These are phyloP conservation scores for Cyamopsis tetragonoloba DNA, from an alignment of 306 rosid genomes.

Conservation along the genomic window DNA sequence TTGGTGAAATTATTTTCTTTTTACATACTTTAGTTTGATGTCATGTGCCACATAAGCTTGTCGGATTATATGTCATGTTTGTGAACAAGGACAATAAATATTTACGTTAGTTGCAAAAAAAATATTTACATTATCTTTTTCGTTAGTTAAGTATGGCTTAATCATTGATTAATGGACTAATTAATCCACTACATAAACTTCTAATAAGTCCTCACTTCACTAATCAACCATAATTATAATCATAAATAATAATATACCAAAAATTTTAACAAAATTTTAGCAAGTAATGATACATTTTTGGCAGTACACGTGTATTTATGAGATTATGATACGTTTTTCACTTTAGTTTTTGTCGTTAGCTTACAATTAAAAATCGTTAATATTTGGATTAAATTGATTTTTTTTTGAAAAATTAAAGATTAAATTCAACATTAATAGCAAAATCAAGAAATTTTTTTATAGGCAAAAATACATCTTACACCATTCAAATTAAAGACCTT, in stretches of 20 bases:
- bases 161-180: background rate
- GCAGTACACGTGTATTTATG: too few species aligned
- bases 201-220: background rate
- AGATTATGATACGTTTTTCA: too few species aligned
- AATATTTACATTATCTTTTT: background rate
- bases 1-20: background rate
- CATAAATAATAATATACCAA: background rate
- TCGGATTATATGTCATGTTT: conserved; percentile 9
- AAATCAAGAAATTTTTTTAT: too few species aligned
- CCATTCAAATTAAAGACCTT: too few species aligned
- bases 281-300: too few species aligned
- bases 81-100: background rate
- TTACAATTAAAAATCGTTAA: too few species aligned
- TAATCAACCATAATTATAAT: background rate
- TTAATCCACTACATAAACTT: background rate
- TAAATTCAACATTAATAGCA: too few species aligned
- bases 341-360: too few species aligned
- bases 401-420: too few species aligned
- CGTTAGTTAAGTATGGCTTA: background rate
- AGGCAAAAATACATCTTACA: too few species aligned
- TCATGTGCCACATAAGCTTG: background rate
- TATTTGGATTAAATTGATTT: too few species aligned
- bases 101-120: background rate
- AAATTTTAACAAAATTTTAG: too few species aligned
- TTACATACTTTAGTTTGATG: background rate